phyloP scores from a whole-genome alignment of 2,329 filamentous ascomycete species.

The Arthroderma sp. region DNA sequence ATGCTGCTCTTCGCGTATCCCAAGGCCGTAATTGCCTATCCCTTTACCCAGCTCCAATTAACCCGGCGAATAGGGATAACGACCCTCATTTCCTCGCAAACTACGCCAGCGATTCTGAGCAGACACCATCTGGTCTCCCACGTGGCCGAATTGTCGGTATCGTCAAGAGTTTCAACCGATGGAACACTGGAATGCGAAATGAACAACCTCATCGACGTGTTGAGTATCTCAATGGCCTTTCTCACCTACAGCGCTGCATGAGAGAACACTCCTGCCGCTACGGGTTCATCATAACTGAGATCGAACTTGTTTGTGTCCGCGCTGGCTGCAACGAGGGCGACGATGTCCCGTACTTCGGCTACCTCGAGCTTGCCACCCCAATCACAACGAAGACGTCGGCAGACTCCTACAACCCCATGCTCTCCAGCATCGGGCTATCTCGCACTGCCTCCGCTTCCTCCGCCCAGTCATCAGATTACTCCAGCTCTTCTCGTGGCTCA shows the following conservation, averaged over 20 bases:
- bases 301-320: slow-evolving; percentile 82
- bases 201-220: slow-evolving; percentile 76
- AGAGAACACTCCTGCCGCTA: slow-evolving; percentile 87
- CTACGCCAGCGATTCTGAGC: slow-evolving; percentile 41
- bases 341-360: slow-evolving; percentile 71
- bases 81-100: slow-evolving; percentile 43
- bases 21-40: slow-evolving; percentile 51
- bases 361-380: slow-evolving; percentile 58
- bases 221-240: slow-evolving; percentile 74
- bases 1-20: slow-evolving; percentile 66
- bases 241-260: slow-evolving; percentile 82
- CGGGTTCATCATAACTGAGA: slow-evolving; percentile 92
- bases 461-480: slow-evolving; percentile 24
- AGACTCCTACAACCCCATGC: slow-evolving; percentile 13
- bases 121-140: slow-evolving; percentile 38
- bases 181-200: slow-evolving; percentile 88
- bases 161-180: slow-evolving; percentile 84
- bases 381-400: slow-evolving; percentile 41
- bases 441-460: slow-evolving; percentile 18
- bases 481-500: slow-evolving; percentile 18
- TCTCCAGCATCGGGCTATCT: slow-evolving; percentile 8
- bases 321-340: slow-evolving; percentile 52
- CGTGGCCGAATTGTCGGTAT: slow-evolving; percentile 62
- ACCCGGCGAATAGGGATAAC: slow-evolving; percentile 29
- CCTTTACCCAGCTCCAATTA: slow-evolving; percentile 32